Evolutionary conservation across 163 green algal genomes (phyloP), one percentile per base, ranked within the genome.

Genomic region (Chlorella variabilis): DNA sequence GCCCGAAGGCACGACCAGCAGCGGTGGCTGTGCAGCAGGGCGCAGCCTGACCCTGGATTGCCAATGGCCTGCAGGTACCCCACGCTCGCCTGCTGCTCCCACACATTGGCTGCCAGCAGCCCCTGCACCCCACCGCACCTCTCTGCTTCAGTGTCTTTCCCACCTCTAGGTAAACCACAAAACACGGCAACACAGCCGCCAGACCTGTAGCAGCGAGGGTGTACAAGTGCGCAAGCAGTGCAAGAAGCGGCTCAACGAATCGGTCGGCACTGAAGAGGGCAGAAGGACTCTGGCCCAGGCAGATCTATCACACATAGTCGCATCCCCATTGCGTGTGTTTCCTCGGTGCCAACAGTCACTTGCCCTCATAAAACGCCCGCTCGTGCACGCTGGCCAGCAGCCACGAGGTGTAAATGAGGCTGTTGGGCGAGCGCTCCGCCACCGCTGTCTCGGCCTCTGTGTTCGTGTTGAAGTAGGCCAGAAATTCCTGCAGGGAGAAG

Each of bases 151-250:
- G 58, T 27, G 58, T 34, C 45, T 80, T 65, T 27, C 82, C 76
- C 9, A 86, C 74, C 27, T 84, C 51, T 9, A 75, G 59, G 62
- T 87, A 84, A 29, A 87, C 80, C 34, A 83, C 45, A 33, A 84
- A 87, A 42, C 82, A 87, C n/a, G 82, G 82, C 75, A 87, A 67
- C 42, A 87, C 75, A n/a, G 82, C 82, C 21, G 77, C 76, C 62
- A 87, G 41, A 31, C 82, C 74, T 81, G 80, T 21, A 56, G 56
- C 27, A 42, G 54, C 2, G 23, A 29, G 29, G 25, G 25, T 31
- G 23, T 74, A 8, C 4, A 38, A 15, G 66, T 71, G 63, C 25
- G 31, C 11, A 29, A 13, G 18, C 4, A 71, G 20, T 5, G 45
- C 45, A 54, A 11, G 45, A 54, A 54, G 45, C 11, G 45, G 15